Base-by-base conservation (phyloP, 495 filamentous ascomycete genomes). In the Lasiosphaeria miniovina region DNA sequence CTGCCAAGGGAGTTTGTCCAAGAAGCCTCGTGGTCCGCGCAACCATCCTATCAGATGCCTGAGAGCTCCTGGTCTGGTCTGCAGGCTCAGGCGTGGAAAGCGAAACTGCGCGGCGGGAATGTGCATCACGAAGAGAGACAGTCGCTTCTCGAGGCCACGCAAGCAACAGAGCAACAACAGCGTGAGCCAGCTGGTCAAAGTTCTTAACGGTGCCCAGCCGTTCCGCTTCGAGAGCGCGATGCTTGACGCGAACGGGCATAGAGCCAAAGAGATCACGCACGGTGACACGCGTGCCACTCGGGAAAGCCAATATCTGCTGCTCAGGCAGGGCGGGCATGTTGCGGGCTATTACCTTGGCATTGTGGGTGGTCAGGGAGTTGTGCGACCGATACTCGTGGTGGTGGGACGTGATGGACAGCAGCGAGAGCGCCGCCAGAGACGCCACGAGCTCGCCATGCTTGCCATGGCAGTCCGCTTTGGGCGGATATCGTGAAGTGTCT, bases 211-310 rank as follows among this genome's bases (percentile, higher is more conserved):
- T 70, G 2, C 65, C 68, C 9, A 68, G 53, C 40, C 81, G 81
- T 35, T 92, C 88, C 3, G 84, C 59, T 49, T 88, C 83, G 10
- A 80, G 74, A 3, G 77, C 75, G 64, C 91, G 82, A 66, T 89
- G 89, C 73, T 94, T 96, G 24, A 97, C 87, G n/a, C 95, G 88
- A 10, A 98, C 94, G 2, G 94, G 94, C 87, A 98, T 92, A 52
- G 90, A 92, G 2, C 93, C 94, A 73, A 97, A 98, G 11, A 98
- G 78, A 66, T 96, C 89, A 61, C 90, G 85, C 3, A 97, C 90
- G 4, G 81, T 82, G 8, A 94, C 86, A 50, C 86, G 80, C 2
- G 93, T 96, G 6, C 94, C 95, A 73, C 90, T 87, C 12, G 75
- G 63, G 54, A 80, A 77, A 62, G 72, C 73, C 7, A 74, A 65